Evolutionary conservation across 257 asterid species (phyloP).

Genomic region (Pogostemon cablin): DNA sequence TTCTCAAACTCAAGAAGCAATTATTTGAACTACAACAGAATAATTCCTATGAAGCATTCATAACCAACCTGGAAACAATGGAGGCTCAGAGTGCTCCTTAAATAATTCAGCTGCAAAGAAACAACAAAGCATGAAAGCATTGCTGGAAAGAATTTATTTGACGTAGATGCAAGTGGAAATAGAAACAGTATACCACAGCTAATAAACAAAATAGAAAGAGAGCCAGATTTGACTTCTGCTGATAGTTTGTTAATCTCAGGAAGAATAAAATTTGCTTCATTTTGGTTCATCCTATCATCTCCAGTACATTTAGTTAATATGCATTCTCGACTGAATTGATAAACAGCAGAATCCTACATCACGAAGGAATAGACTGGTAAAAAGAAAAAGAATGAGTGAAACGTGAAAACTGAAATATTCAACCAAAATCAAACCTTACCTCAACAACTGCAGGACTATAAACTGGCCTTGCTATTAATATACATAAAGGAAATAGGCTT

Average conservation of each 20-base stretch:
- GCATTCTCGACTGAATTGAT: slow-evolving; percentile 67
- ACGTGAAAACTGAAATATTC: slow-evolving; percentile 29
- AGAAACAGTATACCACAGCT: slow-evolving; percentile 67
- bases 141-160: neutral
- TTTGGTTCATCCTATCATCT: slow-evolving; percentile 54
- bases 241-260: slow-evolving; percentile 86
- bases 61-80: slow-evolving; percentile 69
- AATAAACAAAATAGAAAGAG: slow-evolving; percentile 82
- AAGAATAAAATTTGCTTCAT: slow-evolving; percentile 71
- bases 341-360: slow-evolving; percentile 73
- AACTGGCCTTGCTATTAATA: slow-evolving; percentile 79
- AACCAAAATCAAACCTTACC: slow-evolving; percentile 51
- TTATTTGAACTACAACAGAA: slow-evolving; percentile 17
- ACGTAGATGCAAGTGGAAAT: slow-evolving; percentile 27
- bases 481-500: slow-evolving; percentile 77
- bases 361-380: slow-evolving; percentile 32
- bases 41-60: slow-evolving; percentile 8
- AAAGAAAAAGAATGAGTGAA: slow-evolving; percentile 24
- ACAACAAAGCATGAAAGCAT: slow-evolving; percentile 31
- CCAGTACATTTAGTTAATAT: slow-evolving; percentile 61
- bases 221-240: slow-evolving; percentile 67
- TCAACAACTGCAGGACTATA: slow-evolving; percentile 58
- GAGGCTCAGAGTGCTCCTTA: slow-evolving; percentile 54
- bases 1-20: slow-evolving; percentile 26
- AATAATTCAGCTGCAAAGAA: slow-evolving; percentile 62